These are phyloP conservation scores for Xylaria telfairii DNA, from an alignment of 495 filamentous ascomycete species.

Conservation along the genomic window DNA sequence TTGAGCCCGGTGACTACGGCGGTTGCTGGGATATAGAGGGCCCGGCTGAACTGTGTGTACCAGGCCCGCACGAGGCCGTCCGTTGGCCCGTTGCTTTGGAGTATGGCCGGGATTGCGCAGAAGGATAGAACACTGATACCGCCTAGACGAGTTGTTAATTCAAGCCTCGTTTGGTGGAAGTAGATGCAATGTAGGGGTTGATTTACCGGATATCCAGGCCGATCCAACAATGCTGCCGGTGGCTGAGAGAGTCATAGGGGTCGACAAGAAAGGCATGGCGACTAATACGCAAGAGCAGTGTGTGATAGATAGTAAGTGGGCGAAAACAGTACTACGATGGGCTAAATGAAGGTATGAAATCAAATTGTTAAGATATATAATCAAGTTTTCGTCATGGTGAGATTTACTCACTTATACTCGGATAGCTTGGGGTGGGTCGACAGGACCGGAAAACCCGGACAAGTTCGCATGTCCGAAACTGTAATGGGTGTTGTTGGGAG, in stretches of 20 bases:
- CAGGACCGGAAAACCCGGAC: constrained; percentile 15
- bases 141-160: constrained; percentile 33
- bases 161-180: background rate
- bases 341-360: background rate
- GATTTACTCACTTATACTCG: constrained; percentile 1
- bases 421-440: background rate
- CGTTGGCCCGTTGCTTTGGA: constrained; percentile 35
- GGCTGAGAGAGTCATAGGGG: constrained; percentile 32
- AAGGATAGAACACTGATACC: constrained; percentile 45
- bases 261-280: constrained; percentile 35
- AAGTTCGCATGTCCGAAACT: constrained; percentile 19
- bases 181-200: background rate
- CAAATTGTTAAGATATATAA: background rate
- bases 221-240: constrained; percentile 36
- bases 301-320: background rate
- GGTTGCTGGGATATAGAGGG: constrained; percentile 44
- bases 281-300: background rate
- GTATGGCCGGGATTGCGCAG: constrained; percentile 41
- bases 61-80: constrained; percentile 38
- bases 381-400: constrained; percentile 3
- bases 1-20: constrained; percentile 39
- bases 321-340: background rate
- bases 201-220: constrained; percentile 39
- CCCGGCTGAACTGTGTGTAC: constrained; percentile 43
- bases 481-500: too few relatives aligned